These are phyloP conservation scores for Gillenia trifoliata DNA, from an alignment of 306 rosid genomes.

Conservation along the genomic window DNA sequence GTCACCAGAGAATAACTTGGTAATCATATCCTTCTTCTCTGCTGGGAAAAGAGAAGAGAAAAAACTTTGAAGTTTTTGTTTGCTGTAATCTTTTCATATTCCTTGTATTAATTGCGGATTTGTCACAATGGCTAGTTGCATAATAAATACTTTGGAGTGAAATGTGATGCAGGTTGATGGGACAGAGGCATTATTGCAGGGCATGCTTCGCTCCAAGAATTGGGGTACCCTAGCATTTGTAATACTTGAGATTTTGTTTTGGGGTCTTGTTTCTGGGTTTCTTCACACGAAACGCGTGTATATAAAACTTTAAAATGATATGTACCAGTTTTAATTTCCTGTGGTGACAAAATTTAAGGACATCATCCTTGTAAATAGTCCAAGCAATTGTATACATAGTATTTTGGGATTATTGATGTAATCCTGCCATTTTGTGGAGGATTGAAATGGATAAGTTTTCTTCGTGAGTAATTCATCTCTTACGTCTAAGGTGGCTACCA, in stretches of 20 bases:
- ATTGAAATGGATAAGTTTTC: too few relatives aligned
- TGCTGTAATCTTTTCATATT: background rate
- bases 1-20: constrained; percentile 70
- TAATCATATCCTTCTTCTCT: constrained; percentile 22
- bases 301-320: constrained; percentile 35
- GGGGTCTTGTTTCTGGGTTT: constrained; percentile 55
- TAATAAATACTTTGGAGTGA: constrained; percentile 11
- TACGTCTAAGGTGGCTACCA: too few relatives aligned
- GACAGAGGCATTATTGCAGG: constrained; percentile 50
- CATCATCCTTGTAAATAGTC: background rate
- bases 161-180: constrained; percentile 56
- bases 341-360: constrained; percentile 18
- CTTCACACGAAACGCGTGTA: constrained; percentile 59
- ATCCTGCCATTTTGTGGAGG: too few relatives aligned
- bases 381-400: background rate
- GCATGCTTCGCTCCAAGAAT: constrained; percentile 48
- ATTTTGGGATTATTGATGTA: background rate
- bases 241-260: constrained; percentile 49
- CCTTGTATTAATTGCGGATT: background rate
- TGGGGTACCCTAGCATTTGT: constrained; percentile 71
- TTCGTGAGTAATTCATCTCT: too few relatives aligned
- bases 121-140: constrained; percentile 14
- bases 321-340: background rate
- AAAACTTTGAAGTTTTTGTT: background rate
- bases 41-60: background rate